These are phyloP conservation scores for Penicillium coprophilum DNA, from an alignment of 495 filamentous ascomycete species.

Conservation along the genomic window DNA sequence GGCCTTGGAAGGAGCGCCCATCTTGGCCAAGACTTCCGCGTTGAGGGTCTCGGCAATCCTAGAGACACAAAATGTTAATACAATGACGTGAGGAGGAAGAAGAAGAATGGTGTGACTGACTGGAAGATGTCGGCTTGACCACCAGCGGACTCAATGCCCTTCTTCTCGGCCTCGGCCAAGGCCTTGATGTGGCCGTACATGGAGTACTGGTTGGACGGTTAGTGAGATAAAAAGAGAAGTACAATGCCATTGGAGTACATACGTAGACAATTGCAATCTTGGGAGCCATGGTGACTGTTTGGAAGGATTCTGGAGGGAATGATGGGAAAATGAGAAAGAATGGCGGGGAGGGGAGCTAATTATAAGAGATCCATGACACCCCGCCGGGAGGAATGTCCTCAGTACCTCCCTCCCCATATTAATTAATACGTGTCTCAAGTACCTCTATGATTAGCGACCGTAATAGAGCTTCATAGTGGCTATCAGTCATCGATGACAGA, in stretches of 20 bases:
- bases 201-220: constrained; percentile 65
- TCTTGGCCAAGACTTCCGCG: constrained; percentile 76
- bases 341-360: constrained; percentile 1
- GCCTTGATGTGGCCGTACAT: constrained; percentile 89
- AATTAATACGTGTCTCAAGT: neutral
- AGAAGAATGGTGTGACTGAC: constrained; percentile 47
- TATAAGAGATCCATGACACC: constrained; percentile 11
- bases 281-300: constrained; percentile 72
- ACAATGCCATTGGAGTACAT: constrained; percentile 37
- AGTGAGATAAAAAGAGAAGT: neutral
- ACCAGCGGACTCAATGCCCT: constrained; percentile 85
- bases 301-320: neutral
- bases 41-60: constrained; percentile 86
- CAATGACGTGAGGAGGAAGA: neutral
- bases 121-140: constrained; percentile 78
- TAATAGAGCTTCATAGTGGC: constrained; percentile 16
- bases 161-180: constrained; percentile 87
- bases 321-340: neutral
- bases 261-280: constrained; percentile 90
- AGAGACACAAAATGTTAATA: constrained; percentile 8
- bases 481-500: constrained; percentile 44
- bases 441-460: constrained; percentile 17
- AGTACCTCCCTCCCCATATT: constrained; percentile 3
- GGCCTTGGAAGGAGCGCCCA: constrained; percentile 82
- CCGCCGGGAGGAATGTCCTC: neutral